Conservation (phyloP, 768 basidiomycete species). For the Kwoniella shandongensis region DNA sequence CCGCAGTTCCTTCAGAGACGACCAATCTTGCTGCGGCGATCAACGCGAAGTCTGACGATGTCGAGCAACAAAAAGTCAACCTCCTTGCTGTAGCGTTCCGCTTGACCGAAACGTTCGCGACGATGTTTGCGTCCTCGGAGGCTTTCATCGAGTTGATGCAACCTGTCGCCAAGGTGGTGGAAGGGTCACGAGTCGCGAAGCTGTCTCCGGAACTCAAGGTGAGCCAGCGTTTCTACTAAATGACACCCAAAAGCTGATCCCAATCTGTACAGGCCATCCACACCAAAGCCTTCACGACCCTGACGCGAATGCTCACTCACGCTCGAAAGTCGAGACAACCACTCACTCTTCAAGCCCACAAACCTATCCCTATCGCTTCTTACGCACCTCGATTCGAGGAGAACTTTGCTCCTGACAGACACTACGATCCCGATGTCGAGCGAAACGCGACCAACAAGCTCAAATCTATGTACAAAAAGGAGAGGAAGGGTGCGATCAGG, state of each 20-base stretch:
- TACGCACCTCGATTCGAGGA: slow-evolving; percentile 91
- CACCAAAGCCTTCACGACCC: slow-evolving; percentile 57
- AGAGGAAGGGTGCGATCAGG: slow-evolving; percentile 92
- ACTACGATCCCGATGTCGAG: slow-evolving; percentile 87
- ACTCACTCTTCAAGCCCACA: slow-evolving; percentile 82
- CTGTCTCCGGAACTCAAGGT: slow-evolving; percentile 65
- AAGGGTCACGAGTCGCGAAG: slow-evolving; percentile 57
- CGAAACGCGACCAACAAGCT: slow-evolving; percentile 83
- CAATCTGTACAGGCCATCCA: slow-evolving; percentile 57
- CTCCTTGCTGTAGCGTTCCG: slow-evolving; percentile 65
- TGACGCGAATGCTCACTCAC: slow-evolving; percentile 70
- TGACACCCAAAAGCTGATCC: slow-evolving; percentile 14
- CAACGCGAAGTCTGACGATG: slow-evolving; percentile 27
- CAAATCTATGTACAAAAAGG: slow-evolving; percentile 86
- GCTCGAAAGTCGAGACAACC: slow-evolving; percentile 71
- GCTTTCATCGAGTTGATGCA: slow-evolving; percentile 78
- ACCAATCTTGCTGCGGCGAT: slow-evolving; percentile 19
- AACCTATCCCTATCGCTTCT: slow-evolving; percentile 90
- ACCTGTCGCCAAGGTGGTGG: slow-evolving; percentile 66
- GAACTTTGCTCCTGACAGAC: slow-evolving; percentile 52
- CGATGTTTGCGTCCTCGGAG: slow-evolving; percentile 69
- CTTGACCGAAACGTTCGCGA: slow-evolving; percentile 72
- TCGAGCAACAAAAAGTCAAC: slow-evolving; percentile 68
- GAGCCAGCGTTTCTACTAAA: slow-evolving; percentile 24
- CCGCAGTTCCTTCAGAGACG: slow-evolving; percentile 20